Conservation (phyloP, 2,329 filamentous ascomycete genomes). For the Neonectria sp. region DNA sequence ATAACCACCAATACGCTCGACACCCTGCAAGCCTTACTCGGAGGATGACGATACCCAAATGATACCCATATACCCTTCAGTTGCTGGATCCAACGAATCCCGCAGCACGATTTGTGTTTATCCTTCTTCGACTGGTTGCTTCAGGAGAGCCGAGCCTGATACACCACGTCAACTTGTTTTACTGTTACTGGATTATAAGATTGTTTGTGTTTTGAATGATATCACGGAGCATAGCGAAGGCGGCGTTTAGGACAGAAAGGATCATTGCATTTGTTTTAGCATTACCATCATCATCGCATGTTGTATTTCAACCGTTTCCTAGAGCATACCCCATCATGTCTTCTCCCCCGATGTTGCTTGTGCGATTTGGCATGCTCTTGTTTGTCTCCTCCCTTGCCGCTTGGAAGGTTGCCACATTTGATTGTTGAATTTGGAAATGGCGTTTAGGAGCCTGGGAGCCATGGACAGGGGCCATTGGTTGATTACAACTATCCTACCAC, state of each 20-base stretch:
- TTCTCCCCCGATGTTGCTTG: slow-evolving; percentile 8
- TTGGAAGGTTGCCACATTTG: slow-evolving; percentile 22
- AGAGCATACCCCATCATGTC: slow-evolving; percentile 32
- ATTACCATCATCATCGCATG: slow-evolving; percentile 35
- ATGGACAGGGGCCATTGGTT: slow-evolving; percentile 22
- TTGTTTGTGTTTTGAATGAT: slow-evolving; percentile 45
- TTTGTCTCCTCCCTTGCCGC: slow-evolving; percentile 20
- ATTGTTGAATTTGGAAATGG: slow-evolving; percentile 34
- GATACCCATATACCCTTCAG: slow-evolving; percentile 49
- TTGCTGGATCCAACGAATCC: slow-evolving; percentile 34
- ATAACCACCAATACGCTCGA: slow-evolving; percentile 47
- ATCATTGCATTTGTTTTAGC: slow-evolving; percentile 42
- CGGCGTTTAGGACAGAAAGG: slow-evolving; percentile 52
- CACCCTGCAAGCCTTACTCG: slow-evolving; percentile 31
- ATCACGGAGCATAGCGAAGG: slow-evolving; percentile 59
- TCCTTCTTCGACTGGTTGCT: slow-evolving; percentile 38
- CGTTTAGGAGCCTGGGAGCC: slow-evolving; percentile 29
- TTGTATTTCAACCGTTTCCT: slow-evolving; percentile 30
- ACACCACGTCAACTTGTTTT: slow-evolving; percentile 20
- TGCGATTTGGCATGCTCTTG: slow-evolving; percentile 21
- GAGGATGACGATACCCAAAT: slow-evolving; percentile 47
- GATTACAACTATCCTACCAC: slow-evolving; percentile 28
- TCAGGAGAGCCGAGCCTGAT: slow-evolving; percentile 35
- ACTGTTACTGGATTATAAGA: slow-evolving; percentile 28
- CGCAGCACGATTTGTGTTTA: slow-evolving; percentile 41